Evolutionary conservation across 139 green algal species (phyloP), one percentile per base, ranked within the genome.

Genomic region (Chlamydomonas asymmetrica): DNA sequence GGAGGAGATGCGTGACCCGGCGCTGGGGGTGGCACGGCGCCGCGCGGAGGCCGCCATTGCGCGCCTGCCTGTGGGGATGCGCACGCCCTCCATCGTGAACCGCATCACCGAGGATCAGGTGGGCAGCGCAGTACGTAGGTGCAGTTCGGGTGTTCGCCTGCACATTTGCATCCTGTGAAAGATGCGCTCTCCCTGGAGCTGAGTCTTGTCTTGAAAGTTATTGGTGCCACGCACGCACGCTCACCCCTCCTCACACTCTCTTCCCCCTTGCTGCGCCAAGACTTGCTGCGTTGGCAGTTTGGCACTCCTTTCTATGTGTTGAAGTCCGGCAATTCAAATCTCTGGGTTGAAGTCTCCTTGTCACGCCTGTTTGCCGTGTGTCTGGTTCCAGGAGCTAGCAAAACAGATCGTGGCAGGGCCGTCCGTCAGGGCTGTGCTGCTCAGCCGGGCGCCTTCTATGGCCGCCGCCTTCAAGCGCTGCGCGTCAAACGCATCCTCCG

Each of bases 1-100:
- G 71, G 71, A 77, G 71, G 71, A 77, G 59, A 77, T 77, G 71
- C 34, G 37, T 57, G 71, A 70, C 9, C 27, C 50, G 34, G 13
- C 16, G 48, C 1, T 9, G 0, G 29, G 57, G 5, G 29, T 77
- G 35, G 41, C 20, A 1, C 57, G 41, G 7, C 56, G 57, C 20
- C 71, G 71, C 22, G 27, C 7, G 25, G 34, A 54, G 1, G 71
- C 71, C 34, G 41, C 31, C 27, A 69, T 77, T 25, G 2, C 7
- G 40, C 43, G 43, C 8, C 59, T 77, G 32, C 71, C 71, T 3
- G 18, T 54, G 22, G 41, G 61, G 40, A 32, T 77, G 40, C 59
- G 71, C 3, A 77, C 59, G 5, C 38, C 49, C 27, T 70, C 59
- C 32, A 18, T 77, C 27, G 59, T 38, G 2, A 18, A 59, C 25